phyloP scores from a whole-genome alignment of 495 filamentous ascomycete genomes.

The Penicillium antarcticum region DNA sequence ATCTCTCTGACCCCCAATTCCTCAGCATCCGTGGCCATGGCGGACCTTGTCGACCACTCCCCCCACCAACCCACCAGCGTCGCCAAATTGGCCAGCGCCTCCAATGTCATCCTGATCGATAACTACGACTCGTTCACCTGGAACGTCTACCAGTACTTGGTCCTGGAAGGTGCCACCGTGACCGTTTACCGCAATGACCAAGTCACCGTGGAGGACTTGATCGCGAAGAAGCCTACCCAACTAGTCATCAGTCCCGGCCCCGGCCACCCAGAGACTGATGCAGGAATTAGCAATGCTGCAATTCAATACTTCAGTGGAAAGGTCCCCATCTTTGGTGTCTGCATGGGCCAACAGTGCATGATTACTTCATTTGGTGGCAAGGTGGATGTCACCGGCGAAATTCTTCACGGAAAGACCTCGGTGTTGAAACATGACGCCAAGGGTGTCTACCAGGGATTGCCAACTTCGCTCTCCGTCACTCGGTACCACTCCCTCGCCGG shows the following conservation, averaged over 20 bases:
- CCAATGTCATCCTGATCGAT: slow-evolving; percentile 92
- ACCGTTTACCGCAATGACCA: slow-evolving; percentile 91
- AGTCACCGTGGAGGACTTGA: slow-evolving; percentile 78
- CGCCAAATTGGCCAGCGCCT: slow-evolving; percentile 66
- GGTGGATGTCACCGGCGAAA: slow-evolving; percentile 92
- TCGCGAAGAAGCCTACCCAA: slow-evolving; percentile 81
- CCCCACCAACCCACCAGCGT: slow-evolving; percentile 73
- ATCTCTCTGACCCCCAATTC: not conserved
- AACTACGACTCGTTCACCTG: slow-evolving; percentile 99
- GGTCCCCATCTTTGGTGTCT: slow-evolving; percentile 94
- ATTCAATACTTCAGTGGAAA: slow-evolving; percentile 93
- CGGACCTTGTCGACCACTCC: slow-evolving; percentile 76
- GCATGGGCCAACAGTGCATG: slow-evolving; percentile 99
- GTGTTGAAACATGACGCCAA: slow-evolving; percentile 81
- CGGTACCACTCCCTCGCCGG: slow-evolving; percentile 96
- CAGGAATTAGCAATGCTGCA: slow-evolving; percentile 86
- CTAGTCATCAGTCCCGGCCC: slow-evolving; percentile 93
- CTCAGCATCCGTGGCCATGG: slow-evolving; percentile 10
- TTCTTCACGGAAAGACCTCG: slow-evolving; percentile 95
- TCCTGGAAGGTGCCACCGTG: slow-evolving; percentile 86
- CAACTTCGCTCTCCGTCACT: slow-evolving; percentile 79
- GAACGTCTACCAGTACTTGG: slow-evolving; percentile 98
- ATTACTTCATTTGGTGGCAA: slow-evolving; percentile 86
- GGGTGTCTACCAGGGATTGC: slow-evolving; percentile 77
- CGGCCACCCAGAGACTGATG: slow-evolving; percentile 85